phyloP scores from a whole-genome alignment of 139 green algal genomes.

The Nannochloris sp. region DNA sequence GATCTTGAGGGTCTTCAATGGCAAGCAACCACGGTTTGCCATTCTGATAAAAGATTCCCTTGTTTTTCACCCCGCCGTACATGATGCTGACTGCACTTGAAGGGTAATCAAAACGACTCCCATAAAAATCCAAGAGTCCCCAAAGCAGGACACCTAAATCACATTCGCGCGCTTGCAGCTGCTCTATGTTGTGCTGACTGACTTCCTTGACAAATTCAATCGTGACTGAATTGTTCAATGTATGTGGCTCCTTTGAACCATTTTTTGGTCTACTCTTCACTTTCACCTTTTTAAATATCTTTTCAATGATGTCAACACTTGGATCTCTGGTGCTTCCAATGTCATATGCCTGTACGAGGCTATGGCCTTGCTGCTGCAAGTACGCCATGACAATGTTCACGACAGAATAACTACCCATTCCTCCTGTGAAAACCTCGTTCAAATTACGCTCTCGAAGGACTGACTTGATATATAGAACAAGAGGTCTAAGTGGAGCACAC shows the following conservation, averaged over 20 bases:
- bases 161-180: not conserved
- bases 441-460: slow-evolving; percentile 41
- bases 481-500: slow-evolving; percentile 48
- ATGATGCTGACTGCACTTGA: slow-evolving; percentile 42
- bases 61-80: slow-evolving; percentile 41
- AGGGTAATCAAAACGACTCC: slow-evolving; percentile 34
- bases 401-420: slow-evolving; percentile 60
- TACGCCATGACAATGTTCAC: slow-evolving; percentile 64
- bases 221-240: not conserved
- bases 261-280: not conserved
- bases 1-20: slow-evolving; percentile 50
- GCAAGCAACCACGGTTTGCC: slow-evolving; percentile 32
- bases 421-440: slow-evolving; percentile 67
- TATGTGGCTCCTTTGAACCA: not conserved
- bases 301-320: not conserved
- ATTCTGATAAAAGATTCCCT: slow-evolving; percentile 33
- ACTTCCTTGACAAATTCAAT: slow-evolving; percentile 1
- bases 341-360: not conserved
- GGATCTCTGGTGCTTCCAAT: too few relatives aligned
- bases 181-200: not conserved
- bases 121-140: slow-evolving; percentile 49
- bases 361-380: slow-evolving; percentile 39
- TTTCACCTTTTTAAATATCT: not conserved
- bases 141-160: slow-evolving; percentile 53
- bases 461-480: slow-evolving; percentile 62